These are phyloP conservation scores for Nicotiana sylvestris DNA, from an alignment of 257 asterid species.

Conservation along the genomic window DNA sequence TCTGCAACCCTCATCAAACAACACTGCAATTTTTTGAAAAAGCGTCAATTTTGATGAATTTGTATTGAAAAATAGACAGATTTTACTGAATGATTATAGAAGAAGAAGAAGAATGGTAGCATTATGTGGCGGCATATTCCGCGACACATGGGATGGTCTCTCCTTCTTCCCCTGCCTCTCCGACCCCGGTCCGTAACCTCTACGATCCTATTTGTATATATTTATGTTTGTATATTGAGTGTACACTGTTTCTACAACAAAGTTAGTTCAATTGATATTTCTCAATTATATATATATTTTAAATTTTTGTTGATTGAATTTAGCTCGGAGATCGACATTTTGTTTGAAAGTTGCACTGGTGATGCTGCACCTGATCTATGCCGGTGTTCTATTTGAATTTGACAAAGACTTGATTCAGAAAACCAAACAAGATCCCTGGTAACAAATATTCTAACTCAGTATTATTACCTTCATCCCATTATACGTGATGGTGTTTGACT, in stretches of 20 bases:
- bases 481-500: no score
- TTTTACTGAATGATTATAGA: not conserved
- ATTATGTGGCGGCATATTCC: conserved; percentile 42
- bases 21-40: no score
- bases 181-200: conserved; percentile 58
- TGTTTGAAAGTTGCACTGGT: conserved; percentile 68
- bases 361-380: conserved; percentile 61
- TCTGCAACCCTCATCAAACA: no score
- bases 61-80: not conserved
- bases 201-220: not conserved
- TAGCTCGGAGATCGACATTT: conserved; percentile 76
- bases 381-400: conserved; percentile 51
- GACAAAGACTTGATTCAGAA: conserved; percentile 61
- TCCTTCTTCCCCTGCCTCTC: conserved; percentile 73
- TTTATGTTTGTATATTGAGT: not conserved
- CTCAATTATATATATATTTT: not conserved
- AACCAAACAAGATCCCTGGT: conserved; percentile 66
- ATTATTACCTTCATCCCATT: not conserved
- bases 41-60: not conserved
- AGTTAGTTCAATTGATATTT: not conserved
- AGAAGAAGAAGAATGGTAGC: conserved; percentile 55
- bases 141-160: conserved; percentile 33
- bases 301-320: not conserved
- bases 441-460: not conserved
- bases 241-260: not conserved